A percentile compares a stretch with the other conserved stretches of the same genome.
phyloP scores from a whole-genome alignment of 2,329 filamentous ascomycete species.

The Xylaria hypoxylon region DNA sequence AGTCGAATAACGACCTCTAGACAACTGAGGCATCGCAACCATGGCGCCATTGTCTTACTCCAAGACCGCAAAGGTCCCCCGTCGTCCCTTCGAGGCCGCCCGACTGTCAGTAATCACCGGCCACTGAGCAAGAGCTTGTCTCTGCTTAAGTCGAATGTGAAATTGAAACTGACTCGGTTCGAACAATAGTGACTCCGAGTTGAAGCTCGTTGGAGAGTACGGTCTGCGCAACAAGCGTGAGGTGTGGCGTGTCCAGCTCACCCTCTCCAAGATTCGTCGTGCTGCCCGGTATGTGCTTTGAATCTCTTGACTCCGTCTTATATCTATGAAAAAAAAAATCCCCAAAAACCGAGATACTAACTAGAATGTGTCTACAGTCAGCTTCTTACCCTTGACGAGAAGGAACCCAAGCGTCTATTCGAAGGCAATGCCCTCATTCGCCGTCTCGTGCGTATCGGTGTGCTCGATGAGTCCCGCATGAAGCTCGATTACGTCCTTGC shows the following conservation, averaged over 20 bases:
- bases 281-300: slow-evolving; percentile 85
- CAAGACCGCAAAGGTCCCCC: slow-evolving; percentile 99
- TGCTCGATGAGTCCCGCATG: slow-evolving; percentile 99
- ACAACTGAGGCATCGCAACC: slow-evolving; percentile 53
- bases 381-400: slow-evolving; percentile 99
- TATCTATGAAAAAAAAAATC: background rate
- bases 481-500: slow-evolving; percentile 99
- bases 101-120: slow-evolving; percentile 97
- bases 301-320: slow-evolving; percentile 5
- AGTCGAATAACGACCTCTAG: slow-evolving; percentile 48
- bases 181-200: slow-evolving; percentile 88
- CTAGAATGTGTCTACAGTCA: slow-evolving; percentile 73
- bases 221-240: slow-evolving; percentile 99
- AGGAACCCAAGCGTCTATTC: slow-evolving; percentile 99
- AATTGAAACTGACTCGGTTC: slow-evolving; percentile 71
- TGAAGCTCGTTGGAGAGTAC: slow-evolving; percentile 99
- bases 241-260: slow-evolving; percentile 99
- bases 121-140: slow-evolving; percentile 98
- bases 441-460: slow-evolving; percentile 99
- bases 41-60: slow-evolving; percentile 80
- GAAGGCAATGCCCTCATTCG: slow-evolving; percentile 99
- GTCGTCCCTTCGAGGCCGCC: slow-evolving; percentile 99
- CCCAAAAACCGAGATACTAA: slow-evolving; percentile 31
- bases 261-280: slow-evolving; percentile 99
- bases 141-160: slow-evolving; percentile 94